Percentiles rank a stretch among this genome's conserved stretches.
phyloP scores from a whole-genome alignment of 305 asterid genomes.

The Stenogyne calaminthoides region DNA sequence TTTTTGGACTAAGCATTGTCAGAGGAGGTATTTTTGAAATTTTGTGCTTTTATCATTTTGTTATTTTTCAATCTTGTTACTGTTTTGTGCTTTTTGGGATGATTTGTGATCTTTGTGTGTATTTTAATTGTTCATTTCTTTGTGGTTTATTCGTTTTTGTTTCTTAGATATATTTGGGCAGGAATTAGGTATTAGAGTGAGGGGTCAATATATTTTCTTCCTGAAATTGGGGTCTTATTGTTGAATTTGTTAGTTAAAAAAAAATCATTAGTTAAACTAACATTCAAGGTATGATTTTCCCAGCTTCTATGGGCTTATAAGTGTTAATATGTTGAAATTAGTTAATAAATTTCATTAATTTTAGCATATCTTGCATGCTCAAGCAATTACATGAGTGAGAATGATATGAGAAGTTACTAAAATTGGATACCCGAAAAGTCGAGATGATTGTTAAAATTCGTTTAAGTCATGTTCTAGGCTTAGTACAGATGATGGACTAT shows the following conservation, averaged over 20 bases:
- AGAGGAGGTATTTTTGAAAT: conserved; percentile 53
- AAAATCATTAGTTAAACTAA: not conserved
- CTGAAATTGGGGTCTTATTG: conserved; percentile 6
- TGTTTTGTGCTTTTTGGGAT: conserved; percentile 20
- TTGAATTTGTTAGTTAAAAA: not conserved
- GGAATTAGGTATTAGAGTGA: not conserved
- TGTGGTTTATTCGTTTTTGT: not conserved
- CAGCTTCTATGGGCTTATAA: not conserved
- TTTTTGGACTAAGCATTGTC: conserved; percentile 68
- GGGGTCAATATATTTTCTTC: not conserved
- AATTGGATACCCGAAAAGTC: not conserved
- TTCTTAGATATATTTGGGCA: not conserved
- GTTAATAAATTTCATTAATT: not conserved
- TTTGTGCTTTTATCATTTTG: not conserved
- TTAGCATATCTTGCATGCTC: conserved; percentile 14
- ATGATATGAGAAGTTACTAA: not conserved
- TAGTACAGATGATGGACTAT: not conserved
- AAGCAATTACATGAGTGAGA: not conserved
- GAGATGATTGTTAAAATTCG: not conserved
- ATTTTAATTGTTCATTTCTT: not conserved
- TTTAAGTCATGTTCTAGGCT: not conserved
- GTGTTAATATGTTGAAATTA: not conserved
- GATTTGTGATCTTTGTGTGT: not conserved
- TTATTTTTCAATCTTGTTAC: not conserved
- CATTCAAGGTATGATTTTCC: not conserved